Base-by-base conservation (phyloP, 495 filamentous ascomycete species). In the Terfezia boudieri region DNA sequence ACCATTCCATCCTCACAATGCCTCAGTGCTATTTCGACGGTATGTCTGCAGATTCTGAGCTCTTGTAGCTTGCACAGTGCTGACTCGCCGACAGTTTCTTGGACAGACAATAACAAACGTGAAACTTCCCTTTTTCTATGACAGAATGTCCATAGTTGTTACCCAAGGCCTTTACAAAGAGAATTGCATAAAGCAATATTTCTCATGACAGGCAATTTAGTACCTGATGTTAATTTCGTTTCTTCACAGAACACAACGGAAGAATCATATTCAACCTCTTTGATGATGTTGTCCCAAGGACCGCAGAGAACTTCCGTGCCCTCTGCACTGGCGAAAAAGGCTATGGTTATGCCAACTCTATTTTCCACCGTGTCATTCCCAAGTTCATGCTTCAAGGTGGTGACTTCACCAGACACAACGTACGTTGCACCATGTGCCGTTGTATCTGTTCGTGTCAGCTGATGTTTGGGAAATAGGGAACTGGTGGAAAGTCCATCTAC, bases 351-450 rank as follows among this genome's bases (percentile, higher is more conserved):
- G 79, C 82, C 70, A 78, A 78, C 64, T 90, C 84, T 53, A 69
- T 67, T 53, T 96, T 96, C 81, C 90, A 98, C 77, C 86, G 90
- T 64, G 79, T 98, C 63, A 98, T 98, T 69, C 83, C 83, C 54
- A 63, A 78, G 37, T 98, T 98, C 79, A 98, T 98, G 90, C 84
- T 94, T 68, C 90, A 98, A 76, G 90, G 92, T 69, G 90, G 90
- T 75, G 90, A 98, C 77, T 98, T 96, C 77, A 98, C 90, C 67
- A 82, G 80, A 66, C 79, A 80, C 68, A 94, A 98, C 68, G 84
- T 88, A 67, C 70, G 81, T 71, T 49, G 20, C 26, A 17, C 16
- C 26, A 32, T 26, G 67, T 53, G 68, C 69, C 67, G 49, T 60
- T 49, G 62, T 64, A 56, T 68, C 64, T 57, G 68, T 67, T 57